Evolutionary conservation across 148 eudicot genomes (phyloP), one percentile per base, ranked within the genome.

Genomic region (Vaccinium macrocarpon): DNA sequence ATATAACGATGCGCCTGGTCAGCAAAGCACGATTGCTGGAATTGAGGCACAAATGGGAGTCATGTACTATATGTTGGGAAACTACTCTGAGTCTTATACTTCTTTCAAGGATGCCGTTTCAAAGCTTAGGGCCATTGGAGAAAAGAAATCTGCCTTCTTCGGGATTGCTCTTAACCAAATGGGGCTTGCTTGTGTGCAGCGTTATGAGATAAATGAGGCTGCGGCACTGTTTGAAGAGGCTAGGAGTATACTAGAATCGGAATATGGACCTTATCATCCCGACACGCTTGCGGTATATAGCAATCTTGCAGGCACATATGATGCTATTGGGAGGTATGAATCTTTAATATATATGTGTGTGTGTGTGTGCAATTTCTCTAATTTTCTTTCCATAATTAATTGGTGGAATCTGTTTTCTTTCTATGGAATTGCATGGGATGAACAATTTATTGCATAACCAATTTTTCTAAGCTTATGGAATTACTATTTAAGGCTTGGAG

Each of bases 31-130:
- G 12, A 88, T 94, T 79, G 99, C 99, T 0, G 99, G 99, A n/a
- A 95, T 97, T 73, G 98, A 97, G 82, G 98, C 99, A n/a, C 99
- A 95, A 87, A 95, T 97, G 92, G 99, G 99, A 25, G 99, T 95
- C 78, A 85, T 95, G 91, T 90, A 93, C 84, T 97, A 95, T 82
- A 90, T 97, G 93, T 87, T 97, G 68, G 99, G 94, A 23, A 94
- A 91, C 23, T 97, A 95, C 71, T 73, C 89, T 7, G 98, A 97
- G 84, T 92, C 99, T 3, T 95, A 97, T 84, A 78, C 84, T 66
- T 92, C 93, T 1, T 94, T 97, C 25, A 92, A 91, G 84, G 95
- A 84, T 78, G 96, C 96, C 25, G 88, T 88, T 75, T 80, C 87
- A 6, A 97, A 95, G 93, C 95, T 97, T 70, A 91, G 99, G 64